Conservation (phyloP, 2,329 filamentous ascomycete genomes). For the Verticillium nonalfalfae region DNA sequence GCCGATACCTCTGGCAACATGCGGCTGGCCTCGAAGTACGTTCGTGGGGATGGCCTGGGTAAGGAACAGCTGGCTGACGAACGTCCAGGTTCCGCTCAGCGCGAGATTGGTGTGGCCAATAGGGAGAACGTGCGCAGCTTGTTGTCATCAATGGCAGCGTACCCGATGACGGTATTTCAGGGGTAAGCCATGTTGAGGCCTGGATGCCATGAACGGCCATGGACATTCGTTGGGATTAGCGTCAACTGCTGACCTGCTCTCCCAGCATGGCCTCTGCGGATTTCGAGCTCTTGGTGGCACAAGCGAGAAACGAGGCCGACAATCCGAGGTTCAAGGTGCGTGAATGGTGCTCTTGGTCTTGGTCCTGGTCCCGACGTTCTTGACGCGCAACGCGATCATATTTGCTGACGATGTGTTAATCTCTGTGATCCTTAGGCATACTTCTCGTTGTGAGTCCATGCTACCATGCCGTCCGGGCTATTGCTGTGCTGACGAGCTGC, state of each 20-base stretch:
- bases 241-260: slow-evolving; percentile 16
- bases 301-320: slow-evolving; percentile 47
- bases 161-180: slow-evolving; percentile 46
- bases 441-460: slow-evolving; percentile 49
- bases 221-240: background rate
- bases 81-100: slow-evolving; percentile 40
- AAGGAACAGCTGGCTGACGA: background rate
- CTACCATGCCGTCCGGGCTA: background rate
- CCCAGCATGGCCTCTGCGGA: slow-evolving; percentile 50
- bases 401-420: background rate
- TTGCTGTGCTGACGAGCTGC: slow-evolving; percentile 4
- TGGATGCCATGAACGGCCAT: background rate
- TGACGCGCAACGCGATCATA: background rate
- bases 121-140: slow-evolving; percentile 47
- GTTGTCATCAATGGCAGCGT: slow-evolving; percentile 48
- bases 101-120: slow-evolving; percentile 47
- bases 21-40: slow-evolving; percentile 62
- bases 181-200: slow-evolving; percentile 26
- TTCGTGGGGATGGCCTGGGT: background rate
- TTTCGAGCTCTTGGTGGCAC: slow-evolving; percentile 49
- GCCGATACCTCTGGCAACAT: slow-evolving; percentile 63
- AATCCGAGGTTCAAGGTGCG: slow-evolving; percentile 51
- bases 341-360: background rate
- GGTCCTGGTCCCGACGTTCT: background rate
- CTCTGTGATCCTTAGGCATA: slow-evolving; percentile 38